Percentiles rank a stretch among this genome's conserved stretches.
Conservation (phyloP, 768 basidiomycete species). For the Auricularia auricula-judae region DNA sequence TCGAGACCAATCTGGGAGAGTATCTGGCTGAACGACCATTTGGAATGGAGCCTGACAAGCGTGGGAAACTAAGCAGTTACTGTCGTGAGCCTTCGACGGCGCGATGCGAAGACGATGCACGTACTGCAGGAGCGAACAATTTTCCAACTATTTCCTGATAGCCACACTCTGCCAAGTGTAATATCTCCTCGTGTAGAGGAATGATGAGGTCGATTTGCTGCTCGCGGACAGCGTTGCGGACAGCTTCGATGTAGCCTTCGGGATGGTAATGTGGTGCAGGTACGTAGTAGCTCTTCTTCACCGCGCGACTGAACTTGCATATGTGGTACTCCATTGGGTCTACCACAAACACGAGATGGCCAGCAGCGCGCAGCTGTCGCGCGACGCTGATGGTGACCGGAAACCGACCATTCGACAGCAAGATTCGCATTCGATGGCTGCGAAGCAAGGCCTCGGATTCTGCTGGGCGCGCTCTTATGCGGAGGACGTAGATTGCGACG, state of each 20-base stretch:
- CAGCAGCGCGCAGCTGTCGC: slow-evolving; percentile 2
- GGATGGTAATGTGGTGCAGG: slow-evolving; percentile 3
- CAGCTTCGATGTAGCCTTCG: slow-evolving; percentile 4
- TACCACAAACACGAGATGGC: slow-evolving; percentile 3
- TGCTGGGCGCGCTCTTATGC: neutral
- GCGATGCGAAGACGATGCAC: neutral
- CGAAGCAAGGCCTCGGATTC: neutral
- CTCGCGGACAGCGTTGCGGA: slow-evolving; percentile 2
- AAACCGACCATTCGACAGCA: slow-evolving; percentile 8
- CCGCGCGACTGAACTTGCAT: slow-evolving; percentile 7
- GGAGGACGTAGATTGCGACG: neutral
- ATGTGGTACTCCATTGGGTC: slow-evolving; percentile 7
- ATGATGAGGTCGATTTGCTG: slow-evolving; percentile 5
- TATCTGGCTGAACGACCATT: slow-evolving; percentile 3
- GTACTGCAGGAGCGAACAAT: slow-evolving; percentile 1
- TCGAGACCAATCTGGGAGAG: neutral
- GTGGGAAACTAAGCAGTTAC: neutral
- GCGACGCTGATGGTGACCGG: slow-evolving; percentile 7
- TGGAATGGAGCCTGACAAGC: slow-evolving; percentile 5
- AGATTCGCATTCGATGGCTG: neutral
- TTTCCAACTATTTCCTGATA: neutral
- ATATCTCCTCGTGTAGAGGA: slow-evolving; percentile 7
- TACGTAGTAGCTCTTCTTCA: slow-evolving; percentile 6
- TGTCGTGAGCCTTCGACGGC: neutral
- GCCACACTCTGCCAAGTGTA: slow-evolving; percentile 3